Percentiles rank a stretch among this genome's conserved stretches.
Evolutionary conservation across 2,329 filamentous ascomycete species (phyloP).

Genomic region (Trichoderma sp.): DNA sequence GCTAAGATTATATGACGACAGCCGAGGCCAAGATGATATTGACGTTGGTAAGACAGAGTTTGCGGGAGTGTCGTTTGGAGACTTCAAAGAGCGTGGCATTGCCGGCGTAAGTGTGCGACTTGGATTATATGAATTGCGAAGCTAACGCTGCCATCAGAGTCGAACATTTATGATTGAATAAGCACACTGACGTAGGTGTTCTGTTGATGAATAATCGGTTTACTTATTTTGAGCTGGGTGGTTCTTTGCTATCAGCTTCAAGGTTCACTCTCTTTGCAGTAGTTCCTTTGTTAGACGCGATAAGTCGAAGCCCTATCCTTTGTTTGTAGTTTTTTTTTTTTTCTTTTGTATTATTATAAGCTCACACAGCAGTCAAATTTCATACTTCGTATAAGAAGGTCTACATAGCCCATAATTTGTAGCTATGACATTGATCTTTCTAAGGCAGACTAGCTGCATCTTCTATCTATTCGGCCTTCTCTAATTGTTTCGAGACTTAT

Average conservation of each 20-base stretch:
- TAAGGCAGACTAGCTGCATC: too few relatives aligned
- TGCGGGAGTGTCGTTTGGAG: slow-evolving; percentile 15
- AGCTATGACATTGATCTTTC: too few relatives aligned
- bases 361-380: too few relatives aligned
- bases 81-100: not conserved
- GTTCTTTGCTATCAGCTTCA: not conserved
- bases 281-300: not conserved
- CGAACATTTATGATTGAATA: not conserved
- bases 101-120: slow-evolving; percentile 3
- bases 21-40: not conserved
- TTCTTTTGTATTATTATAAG: too few relatives aligned
- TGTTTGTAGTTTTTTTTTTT: too few relatives aligned
- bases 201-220: not conserved
- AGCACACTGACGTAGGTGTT: too few relatives aligned
- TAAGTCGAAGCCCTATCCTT: not conserved
- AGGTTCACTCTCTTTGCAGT: not conserved
- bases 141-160: not conserved
- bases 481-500: too few relatives aligned
- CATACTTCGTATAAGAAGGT: too few relatives aligned
- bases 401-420: too few relatives aligned
- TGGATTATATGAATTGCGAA: too few relatives aligned
- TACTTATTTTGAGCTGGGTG: not conserved
- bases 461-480: too few relatives aligned
- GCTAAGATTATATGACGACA: not conserved
- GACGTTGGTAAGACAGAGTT: slow-evolving; percentile 10